These are phyloP conservation scores for Lipomyces yamadae DNA, from an alignment of 805 yeast species.

Conservation along the genomic window DNA sequence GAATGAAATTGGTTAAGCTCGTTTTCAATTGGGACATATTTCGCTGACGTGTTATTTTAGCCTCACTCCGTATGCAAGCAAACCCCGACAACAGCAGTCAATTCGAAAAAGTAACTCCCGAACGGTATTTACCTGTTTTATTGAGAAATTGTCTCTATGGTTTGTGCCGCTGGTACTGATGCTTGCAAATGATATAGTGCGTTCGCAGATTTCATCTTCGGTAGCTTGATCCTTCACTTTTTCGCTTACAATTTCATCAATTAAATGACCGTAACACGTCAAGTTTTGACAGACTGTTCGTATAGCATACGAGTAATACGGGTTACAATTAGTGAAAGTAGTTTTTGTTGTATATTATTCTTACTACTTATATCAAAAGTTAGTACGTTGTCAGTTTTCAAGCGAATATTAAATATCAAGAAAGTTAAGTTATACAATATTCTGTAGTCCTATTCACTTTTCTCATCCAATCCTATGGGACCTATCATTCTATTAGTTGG, in stretches of 20 bases:
- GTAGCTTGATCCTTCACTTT: constrained; percentile 87
- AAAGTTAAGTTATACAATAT: not conserved
- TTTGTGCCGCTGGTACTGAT: not conserved
- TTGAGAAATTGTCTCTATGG: not conserved
- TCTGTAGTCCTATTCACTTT: too few species aligned
- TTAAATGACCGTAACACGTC: constrained; percentile 45
- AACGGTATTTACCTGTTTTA: constrained; percentile 50
- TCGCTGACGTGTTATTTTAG: constrained; percentile 40
- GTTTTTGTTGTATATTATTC: not conserved
- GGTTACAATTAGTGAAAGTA: not conserved
- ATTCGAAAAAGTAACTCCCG: constrained; percentile 54
- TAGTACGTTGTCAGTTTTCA: not conserved
- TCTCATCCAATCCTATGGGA: too few species aligned
- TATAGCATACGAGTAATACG: not conserved
- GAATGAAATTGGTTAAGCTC: not conserved
- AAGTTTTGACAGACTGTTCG: not conserved
- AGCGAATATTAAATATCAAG: not conserved
- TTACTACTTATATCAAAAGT: not conserved
- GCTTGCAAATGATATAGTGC: constrained; percentile 49
- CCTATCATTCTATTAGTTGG: too few species aligned
- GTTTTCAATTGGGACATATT: not conserved
- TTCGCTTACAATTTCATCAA: constrained; percentile 89
- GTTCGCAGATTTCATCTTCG: constrained; percentile 85
- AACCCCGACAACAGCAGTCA: constrained; percentile 48
- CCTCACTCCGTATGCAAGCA: constrained; percentile 77